Conservation (phyloP, 2,329 filamentous ascomycete genomes). For the Microcyclosporella mali region DNA sequence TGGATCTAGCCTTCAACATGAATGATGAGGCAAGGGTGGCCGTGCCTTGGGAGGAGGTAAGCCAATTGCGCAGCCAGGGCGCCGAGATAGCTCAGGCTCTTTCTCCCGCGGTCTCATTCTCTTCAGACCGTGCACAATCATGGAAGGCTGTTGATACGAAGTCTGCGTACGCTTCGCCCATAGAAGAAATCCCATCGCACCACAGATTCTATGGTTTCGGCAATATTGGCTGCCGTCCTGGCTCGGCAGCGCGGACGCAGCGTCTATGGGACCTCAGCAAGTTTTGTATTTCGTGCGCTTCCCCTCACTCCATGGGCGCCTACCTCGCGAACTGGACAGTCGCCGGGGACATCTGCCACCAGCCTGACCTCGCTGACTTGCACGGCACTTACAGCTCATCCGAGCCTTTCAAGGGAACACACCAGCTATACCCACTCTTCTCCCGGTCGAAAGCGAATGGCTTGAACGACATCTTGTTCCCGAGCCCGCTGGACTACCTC, state of each 20-base stretch:
- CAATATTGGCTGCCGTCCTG: slow-evolving; percentile 53
- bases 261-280: slow-evolving; percentile 58
- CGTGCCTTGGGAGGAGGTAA: slow-evolving; percentile 44
- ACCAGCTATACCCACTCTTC: slow-evolving; percentile 66
- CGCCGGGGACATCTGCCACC: slow-evolving; percentile 64
- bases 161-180: slow-evolving; percentile 22
- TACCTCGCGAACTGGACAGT: slow-evolving; percentile 61
- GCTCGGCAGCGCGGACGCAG: slow-evolving; percentile 53
- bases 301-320: slow-evolving; percentile 59
- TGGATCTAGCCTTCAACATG: slow-evolving; percentile 59
- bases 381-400: slow-evolving; percentile 68
- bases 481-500: slow-evolving; percentile 57
- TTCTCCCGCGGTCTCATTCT: neutral
- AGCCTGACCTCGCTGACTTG: slow-evolving; percentile 67
- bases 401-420: slow-evolving; percentile 55
- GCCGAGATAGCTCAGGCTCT: slow-evolving; percentile 1
- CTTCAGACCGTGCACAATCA: slow-evolving; percentile 30
- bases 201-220: slow-evolving; percentile 39
- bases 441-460: slow-evolving; percentile 65
- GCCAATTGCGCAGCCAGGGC: slow-evolving; percentile 28
- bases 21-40: slow-evolving; percentile 55
- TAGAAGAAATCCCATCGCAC: slow-evolving; percentile 32
- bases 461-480: slow-evolving; percentile 69
- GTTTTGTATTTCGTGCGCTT: slow-evolving; percentile 59
- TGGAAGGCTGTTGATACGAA: slow-evolving; percentile 35